These are phyloP conservation scores for Xylariaceae sp. DNA, from an alignment of 2,329 filamentous ascomycete species.

Conservation along the genomic window DNA sequence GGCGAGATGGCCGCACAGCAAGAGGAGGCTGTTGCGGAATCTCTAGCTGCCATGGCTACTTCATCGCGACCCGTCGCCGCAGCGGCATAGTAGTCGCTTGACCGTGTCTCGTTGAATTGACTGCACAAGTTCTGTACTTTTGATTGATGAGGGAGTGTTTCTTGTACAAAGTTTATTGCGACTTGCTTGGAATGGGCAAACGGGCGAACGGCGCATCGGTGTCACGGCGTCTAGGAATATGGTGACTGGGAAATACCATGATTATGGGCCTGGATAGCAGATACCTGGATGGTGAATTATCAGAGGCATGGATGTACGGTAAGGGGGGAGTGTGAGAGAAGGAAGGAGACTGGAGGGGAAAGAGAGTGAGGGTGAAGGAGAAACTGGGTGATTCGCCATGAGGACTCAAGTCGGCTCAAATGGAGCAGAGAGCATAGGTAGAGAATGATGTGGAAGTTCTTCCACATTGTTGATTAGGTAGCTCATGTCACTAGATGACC, in stretches of 20 bases:
- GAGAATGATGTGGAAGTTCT: not conserved
- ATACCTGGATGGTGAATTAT: slow-evolving; percentile 26
- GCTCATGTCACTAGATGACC: not conserved
- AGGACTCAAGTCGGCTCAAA: slow-evolving; percentile 9
- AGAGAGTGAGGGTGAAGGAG: slow-evolving; percentile 2
- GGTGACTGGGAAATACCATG: slow-evolving; percentile 32
- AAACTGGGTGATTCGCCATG: slow-evolving; percentile 8
- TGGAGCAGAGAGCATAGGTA: slow-evolving; percentile 12
- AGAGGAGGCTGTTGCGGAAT: slow-evolving; percentile 35
- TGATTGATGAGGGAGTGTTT: slow-evolving; percentile 25
- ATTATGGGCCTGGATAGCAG: slow-evolving; percentile 30
- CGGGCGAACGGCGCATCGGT: slow-evolving; percentile 29
- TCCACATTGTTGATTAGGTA: not conserved
- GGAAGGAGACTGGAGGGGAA: not conserved
- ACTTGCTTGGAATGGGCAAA: slow-evolving; percentile 27
- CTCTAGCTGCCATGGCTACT: slow-evolving; percentile 33
- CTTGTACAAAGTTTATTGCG: slow-evolving; percentile 33
- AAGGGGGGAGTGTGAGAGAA: slow-evolving; percentile 8
- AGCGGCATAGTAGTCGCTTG: slow-evolving; percentile 25
- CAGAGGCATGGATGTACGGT: slow-evolving; percentile 8
- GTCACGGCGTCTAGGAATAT: slow-evolving; percentile 23
- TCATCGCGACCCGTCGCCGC: slow-evolving; percentile 31
- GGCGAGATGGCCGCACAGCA: slow-evolving; percentile 54
- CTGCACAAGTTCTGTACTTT: slow-evolving; percentile 16
- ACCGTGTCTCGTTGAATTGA: slow-evolving; percentile 1